Evolutionary conservation across 208 protist genomes (phyloP), one percentile per base, ranked within the genome.

Genomic region (Naegleria lovaniensis): DNA sequence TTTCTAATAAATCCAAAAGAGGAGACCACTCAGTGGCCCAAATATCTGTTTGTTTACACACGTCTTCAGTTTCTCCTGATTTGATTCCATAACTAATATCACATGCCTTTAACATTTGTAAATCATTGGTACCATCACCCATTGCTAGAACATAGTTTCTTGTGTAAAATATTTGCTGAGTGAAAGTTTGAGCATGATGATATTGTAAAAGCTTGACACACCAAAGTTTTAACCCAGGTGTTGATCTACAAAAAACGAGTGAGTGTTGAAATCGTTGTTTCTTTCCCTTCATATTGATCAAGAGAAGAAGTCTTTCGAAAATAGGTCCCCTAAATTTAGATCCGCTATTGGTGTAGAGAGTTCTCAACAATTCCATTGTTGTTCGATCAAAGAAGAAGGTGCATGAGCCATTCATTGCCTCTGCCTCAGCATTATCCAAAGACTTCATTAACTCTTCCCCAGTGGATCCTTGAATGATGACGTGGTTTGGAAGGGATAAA

Each of bases 71-170:
- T 19, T 88, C 84, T 33, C 41, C 43, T 19, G 41, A 59, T 11
- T 39, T 39, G n/a, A 88, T 58, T 39, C 84, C 84, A 25, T 48
- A 38, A 13, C 36, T 48, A 6, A 38, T 39, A 58, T 88, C 84
- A 55, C 36, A 25, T 19, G n/a, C 39, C 33, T 9, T 88, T 25
- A 88, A 25, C 84, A 88, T 88, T 15, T 88, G 39, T 16, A 88
- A 4, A 55, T 88, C 84, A 88, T 88, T 88, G 39, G 43, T 38
- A 55, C 84, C 84, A 58, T 88, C 84, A 4, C 84, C 84, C 29
- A 88, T 58, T 0, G 84, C 39, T n/a, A 88, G 13, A 3, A 88
- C 84, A 88, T 88, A 88, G 38, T 88, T 25, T 48, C 84, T 29
- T 38, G 29, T 48, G 13, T 13, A 58, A 25, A 58, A 39, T 6